Evolutionary conservation across 1,284 basidiomycete genomes (phyloP).

Genomic region (Nidula niveotomentosa): DNA sequence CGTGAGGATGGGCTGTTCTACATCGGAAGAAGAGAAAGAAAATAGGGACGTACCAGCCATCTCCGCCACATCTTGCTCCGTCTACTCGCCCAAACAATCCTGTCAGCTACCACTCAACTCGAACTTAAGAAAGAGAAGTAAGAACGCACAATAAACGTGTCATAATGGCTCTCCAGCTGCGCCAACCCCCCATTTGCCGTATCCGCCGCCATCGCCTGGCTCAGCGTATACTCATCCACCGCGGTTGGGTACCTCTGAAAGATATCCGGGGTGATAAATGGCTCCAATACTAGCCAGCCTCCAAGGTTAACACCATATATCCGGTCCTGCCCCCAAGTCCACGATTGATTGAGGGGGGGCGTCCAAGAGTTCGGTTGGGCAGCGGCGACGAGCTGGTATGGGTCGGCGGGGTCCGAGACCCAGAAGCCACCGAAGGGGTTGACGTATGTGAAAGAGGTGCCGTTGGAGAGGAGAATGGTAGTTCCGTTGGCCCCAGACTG

Average conservation of each 20-base stretch:
- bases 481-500: slow-evolving; percentile 62
- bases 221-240: slow-evolving; percentile 79
- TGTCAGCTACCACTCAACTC: background rate
- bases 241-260: slow-evolving; percentile 68
- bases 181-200: slow-evolving; percentile 52
- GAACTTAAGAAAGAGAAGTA: slow-evolving; percentile 2
- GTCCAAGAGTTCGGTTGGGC: slow-evolving; percentile 75
- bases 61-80: slow-evolving; percentile 86
- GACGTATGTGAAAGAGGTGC: slow-evolving; percentile 63
- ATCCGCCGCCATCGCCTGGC: slow-evolving; percentile 61
- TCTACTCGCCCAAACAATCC: slow-evolving; percentile 39
- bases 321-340: slow-evolving; percentile 68
- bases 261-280: slow-evolving; percentile 79
- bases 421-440: slow-evolving; percentile 75
- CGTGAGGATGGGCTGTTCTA: no score
- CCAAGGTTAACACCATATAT: slow-evolving; percentile 76
- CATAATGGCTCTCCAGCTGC: slow-evolving; percentile 78
- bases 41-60: slow-evolving; percentile 36
- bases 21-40: no score
- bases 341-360: slow-evolving; percentile 66
- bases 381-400: slow-evolving; percentile 57
- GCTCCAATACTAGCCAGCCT: slow-evolving; percentile 71
- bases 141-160: slow-evolving; percentile 72
- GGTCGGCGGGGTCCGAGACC: slow-evolving; percentile 63
- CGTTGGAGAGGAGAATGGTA: slow-evolving; percentile 58